Conservation (phyloP, 2,329 filamentous ascomycete species). For the Trichoderma oligosporum region DNA sequence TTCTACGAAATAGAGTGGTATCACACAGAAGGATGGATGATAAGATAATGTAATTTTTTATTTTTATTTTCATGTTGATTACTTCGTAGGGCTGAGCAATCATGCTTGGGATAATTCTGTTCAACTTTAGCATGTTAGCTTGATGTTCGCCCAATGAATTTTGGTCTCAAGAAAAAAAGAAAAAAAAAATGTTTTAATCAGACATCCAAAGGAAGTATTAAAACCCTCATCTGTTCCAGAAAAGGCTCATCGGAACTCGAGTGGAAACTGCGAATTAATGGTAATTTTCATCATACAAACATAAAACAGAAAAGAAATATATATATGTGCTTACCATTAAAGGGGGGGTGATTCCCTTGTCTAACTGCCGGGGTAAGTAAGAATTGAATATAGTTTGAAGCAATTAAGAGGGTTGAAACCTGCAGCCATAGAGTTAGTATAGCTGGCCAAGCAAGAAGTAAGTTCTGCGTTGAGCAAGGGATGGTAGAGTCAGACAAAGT, state of each 20-base stretch:
- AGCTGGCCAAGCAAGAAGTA: not conserved
- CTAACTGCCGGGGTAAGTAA: slow-evolving; percentile 8
- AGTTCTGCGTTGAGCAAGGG: slow-evolving; percentile 6
- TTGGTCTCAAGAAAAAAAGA: slow-evolving; percentile 10
- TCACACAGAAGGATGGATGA: no score
- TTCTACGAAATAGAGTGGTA: no score
- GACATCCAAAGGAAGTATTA: slow-evolving; percentile 74
- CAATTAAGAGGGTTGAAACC: not conserved
- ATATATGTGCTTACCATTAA: no score
- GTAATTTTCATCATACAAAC: slow-evolving; percentile 66
- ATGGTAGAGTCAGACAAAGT: slow-evolving; percentile 61
- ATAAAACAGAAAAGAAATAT: slow-evolving; percentile 18
- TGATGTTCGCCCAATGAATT: not conserved
- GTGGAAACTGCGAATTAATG: slow-evolving; percentile 87
- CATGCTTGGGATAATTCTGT: not conserved
- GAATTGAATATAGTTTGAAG: not conserved
- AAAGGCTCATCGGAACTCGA: slow-evolving; percentile 67
- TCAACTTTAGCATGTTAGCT: slow-evolving; percentile 14
- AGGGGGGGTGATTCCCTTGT: no score
- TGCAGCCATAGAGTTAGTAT: slow-evolving; percentile 8
- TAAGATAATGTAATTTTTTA: not conserved
- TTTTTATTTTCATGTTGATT: no score
- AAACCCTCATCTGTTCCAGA: slow-evolving; percentile 66
- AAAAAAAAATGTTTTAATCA: slow-evolving; percentile 43
- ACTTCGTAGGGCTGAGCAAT: no score